phyloP scores from a whole-genome alignment of 208 protist species.

The Plasmodiophora brassicae region DNA sequence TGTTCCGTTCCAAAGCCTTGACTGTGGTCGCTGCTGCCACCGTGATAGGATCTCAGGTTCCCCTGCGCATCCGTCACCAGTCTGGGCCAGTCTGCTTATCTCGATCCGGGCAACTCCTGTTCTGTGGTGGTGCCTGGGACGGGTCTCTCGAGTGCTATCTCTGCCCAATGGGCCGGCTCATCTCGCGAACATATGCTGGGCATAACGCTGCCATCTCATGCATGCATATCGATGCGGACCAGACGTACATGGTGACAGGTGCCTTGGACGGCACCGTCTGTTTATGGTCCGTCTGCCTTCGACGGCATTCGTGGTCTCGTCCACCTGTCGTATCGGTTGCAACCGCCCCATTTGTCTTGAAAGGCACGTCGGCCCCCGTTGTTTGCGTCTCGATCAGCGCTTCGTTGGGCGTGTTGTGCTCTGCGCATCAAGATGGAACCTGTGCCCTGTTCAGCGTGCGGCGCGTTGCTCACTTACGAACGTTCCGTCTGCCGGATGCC shows the following conservation, averaged over 20 bases:
- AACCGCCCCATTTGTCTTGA: not conserved
- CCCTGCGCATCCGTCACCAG: not conserved
- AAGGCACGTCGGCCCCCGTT: not conserved
- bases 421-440: not conserved
- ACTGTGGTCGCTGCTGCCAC: not conserved
- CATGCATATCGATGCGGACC: not conserved
- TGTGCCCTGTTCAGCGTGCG: not conserved
- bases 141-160: not conserved
- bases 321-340: not conserved
- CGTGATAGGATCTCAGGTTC: not conserved
- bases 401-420: not conserved
- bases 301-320: not conserved
- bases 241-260: slow-evolving; percentile 4
- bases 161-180: not conserved
- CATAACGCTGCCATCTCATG: not conserved
- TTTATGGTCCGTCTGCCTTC: not conserved
- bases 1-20: not conserved
- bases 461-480: not conserved
- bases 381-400: not conserved
- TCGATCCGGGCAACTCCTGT: not conserved
- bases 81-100: not conserved
- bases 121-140: not conserved
- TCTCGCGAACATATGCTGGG: not conserved
- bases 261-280: not conserved
- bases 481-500: not conserved